Percentiles rank a stretch among this genome's conserved stretches.
Evolutionary conservation across 2,329 filamentous ascomycete genomes (phyloP).

Genomic region (Penicillium capsulatum): DNA sequence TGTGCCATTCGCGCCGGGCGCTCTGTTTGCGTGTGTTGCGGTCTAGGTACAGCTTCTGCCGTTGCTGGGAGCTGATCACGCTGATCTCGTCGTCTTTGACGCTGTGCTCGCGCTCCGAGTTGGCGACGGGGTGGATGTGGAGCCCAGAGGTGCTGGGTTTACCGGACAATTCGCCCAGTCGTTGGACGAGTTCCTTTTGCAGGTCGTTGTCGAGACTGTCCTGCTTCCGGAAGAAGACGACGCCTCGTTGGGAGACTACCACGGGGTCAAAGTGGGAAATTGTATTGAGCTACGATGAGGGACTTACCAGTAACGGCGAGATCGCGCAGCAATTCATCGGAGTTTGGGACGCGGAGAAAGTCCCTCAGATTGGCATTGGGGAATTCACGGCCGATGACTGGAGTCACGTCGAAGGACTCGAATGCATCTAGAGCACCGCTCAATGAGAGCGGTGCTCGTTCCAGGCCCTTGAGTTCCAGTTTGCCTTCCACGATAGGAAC

Average conservation of each 20-base stretch:
- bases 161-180: constrained; percentile 46
- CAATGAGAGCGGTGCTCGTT: constrained; percentile 34
- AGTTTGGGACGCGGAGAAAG: constrained; percentile 39
- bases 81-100: constrained; percentile 49
- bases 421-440: constrained; percentile 43
- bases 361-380: constrained; percentile 47
- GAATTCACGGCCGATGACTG: constrained; percentile 50
- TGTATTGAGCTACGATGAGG: not conserved
- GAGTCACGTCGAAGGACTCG: constrained; percentile 49
- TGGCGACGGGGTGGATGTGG: constrained; percentile 48
- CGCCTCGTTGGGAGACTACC: constrained; percentile 50
- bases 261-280: not conserved
- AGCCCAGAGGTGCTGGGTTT: constrained; percentile 46
- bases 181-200: constrained; percentile 52
- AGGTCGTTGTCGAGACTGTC: constrained; percentile 47
- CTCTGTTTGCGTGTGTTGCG: constrained; percentile 19
- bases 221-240: constrained; percentile 54
- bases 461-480: constrained; percentile 9
- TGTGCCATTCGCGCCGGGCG: constrained; percentile 44
- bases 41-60: constrained; percentile 39
- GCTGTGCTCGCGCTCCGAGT: constrained; percentile 47
- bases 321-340: constrained; percentile 34
- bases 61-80: constrained; percentile 44
- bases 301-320: constrained; percentile 33
- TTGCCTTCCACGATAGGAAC: not conserved